Base-by-base conservation (phyloP, 805 yeast species). In the Nadsonia fulvescens region DNA sequence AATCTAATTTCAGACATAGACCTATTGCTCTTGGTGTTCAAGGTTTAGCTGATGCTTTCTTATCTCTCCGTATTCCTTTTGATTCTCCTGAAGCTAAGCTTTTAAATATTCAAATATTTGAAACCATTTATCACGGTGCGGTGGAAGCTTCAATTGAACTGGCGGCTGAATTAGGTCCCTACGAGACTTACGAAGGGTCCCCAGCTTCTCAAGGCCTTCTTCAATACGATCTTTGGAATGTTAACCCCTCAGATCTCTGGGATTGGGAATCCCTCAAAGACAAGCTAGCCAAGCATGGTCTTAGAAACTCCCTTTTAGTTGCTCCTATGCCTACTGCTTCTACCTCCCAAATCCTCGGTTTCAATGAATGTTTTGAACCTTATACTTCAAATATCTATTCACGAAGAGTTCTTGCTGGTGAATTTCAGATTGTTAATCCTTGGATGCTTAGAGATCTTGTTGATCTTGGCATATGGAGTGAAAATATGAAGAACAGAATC, bases 11-110 rank as follows among this genome's bases (percentile, higher is more conserved):
- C 60, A 70, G 69, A 43, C 75, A 86, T 50, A 63, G 98, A 40
- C 96, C 98, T 12, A 67, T 86, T 42, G 95, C 95, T n/a, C 53
- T 86, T 12, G 98, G 98, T 38, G 94, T 86, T n/a, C 94, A 86
- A 51, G 98, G 98, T 32, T 59, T 86, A 29, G 94, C 96, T 15
- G 96, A 86, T 50, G 61, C 73, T 2, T 86, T 81, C 51, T 66
- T 79, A 62, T 59, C 63, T 37, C 57, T 86, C 34, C 67, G 92
- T 42, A 43, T 79, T 32, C 89, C 95, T 22, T 86, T 83, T 48
- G 95, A 81, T 38, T 76, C 92, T 18, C 54, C 59, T 16, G 75
- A 67, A 42, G 94, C 96, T 9, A 66, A 65, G 46, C 52, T 55
- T 32, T 57, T 86, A 33, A 86, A 86, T 53, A 58, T 64, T 29